Percentiles rank a stretch among this genome's conserved stretches.
phyloP scores from a whole-genome alignment of 768 basidiomycete genomes.

The Jaapia argillacea region DNA sequence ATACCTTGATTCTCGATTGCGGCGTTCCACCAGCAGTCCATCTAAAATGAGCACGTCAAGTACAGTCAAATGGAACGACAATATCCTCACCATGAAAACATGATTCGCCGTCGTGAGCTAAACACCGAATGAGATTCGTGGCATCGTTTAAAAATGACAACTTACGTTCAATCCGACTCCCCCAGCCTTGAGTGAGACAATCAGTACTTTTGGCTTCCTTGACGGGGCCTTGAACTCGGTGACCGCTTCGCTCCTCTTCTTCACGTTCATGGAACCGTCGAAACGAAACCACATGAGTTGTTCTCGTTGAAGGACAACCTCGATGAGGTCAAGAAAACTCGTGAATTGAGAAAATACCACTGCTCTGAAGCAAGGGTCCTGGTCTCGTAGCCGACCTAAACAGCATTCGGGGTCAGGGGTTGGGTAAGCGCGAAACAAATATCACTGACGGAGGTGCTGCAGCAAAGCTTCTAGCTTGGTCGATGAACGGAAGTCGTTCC shows the following conservation, averaged over 20 bases:
- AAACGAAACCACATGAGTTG: slow-evolving; percentile 65
- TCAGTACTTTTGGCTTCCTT: slow-evolving; percentile 62
- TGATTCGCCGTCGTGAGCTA: slow-evolving; percentile 74
- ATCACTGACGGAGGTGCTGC: slow-evolving; percentile 50
- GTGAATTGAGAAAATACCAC: slow-evolving; percentile 92
- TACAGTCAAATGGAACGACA: not conserved
- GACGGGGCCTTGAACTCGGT: slow-evolving; percentile 65
- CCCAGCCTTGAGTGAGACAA: slow-evolving; percentile 81
- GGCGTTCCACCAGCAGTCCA: slow-evolving; percentile 93
- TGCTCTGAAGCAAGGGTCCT: slow-evolving; percentile 72
- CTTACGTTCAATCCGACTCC: slow-evolving; percentile 84
- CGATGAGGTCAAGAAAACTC: slow-evolving; percentile 76
- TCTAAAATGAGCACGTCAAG: slow-evolving; percentile 31
- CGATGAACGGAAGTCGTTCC: slow-evolving; percentile 81
- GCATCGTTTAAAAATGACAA: slow-evolving; percentile 2
- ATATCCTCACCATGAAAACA: slow-evolving; percentile 65
- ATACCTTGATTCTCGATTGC: slow-evolving; percentile 74
- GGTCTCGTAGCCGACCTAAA: slow-evolving; percentile 49
- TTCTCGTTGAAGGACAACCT: slow-evolving; percentile 60
- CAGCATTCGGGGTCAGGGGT: not conserved
- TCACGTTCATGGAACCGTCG: slow-evolving; percentile 88
- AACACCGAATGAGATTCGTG: slow-evolving; percentile 1
- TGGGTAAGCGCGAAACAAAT: not conserved
- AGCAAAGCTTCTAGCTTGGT: slow-evolving; percentile 86
- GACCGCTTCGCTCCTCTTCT: slow-evolving; percentile 67